Conservation (phyloP, 202 grass and related monocot genomes). For the Alloteropsis angusta region DNA sequence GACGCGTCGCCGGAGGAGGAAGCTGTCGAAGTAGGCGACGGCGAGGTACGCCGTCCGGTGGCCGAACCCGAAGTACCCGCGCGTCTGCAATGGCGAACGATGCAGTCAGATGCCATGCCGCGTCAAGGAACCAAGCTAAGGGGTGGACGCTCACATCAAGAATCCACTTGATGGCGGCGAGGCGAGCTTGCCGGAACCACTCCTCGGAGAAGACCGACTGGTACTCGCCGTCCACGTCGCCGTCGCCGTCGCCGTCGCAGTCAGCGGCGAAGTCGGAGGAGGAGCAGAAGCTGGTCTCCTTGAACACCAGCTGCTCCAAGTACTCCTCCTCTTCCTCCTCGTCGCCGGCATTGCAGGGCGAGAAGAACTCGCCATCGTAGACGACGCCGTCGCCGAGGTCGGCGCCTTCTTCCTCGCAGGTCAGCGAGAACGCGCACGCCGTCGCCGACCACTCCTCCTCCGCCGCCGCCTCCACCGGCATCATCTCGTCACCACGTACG, state of each 20-base stretch:
- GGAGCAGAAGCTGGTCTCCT: slow-evolving; percentile 54
- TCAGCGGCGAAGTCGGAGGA: slow-evolving; percentile 14
- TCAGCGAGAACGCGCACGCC: slow-evolving; percentile 48
- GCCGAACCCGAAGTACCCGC: slow-evolving; percentile 54
- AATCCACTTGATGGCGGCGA: slow-evolving; percentile 63
- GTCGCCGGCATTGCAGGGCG: slow-evolving; percentile 6
- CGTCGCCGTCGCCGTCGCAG: not conserved
- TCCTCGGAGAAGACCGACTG: slow-evolving; percentile 34
- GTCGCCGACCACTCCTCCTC: slow-evolving; percentile 37
- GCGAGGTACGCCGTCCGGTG: slow-evolving; percentile 82
- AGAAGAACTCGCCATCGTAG: slow-evolving; percentile 26
- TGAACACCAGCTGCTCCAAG: slow-evolving; percentile 61
- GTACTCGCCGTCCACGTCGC: slow-evolving; percentile 11
- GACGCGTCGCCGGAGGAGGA: slow-evolving; percentile 62
- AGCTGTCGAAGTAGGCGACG: slow-evolving; percentile 71
- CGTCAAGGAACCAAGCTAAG: slow-evolving; percentile 2
- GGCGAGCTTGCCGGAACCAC: slow-evolving; percentile 54
- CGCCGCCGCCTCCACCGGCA: slow-evolving; percentile 33
- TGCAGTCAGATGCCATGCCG: slow-evolving; percentile 9
- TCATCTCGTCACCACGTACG: not conserved
- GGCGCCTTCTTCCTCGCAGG: slow-evolving; percentile 63
- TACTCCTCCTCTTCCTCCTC: slow-evolving; percentile 56
- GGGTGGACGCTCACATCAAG: slow-evolving; percentile 44
- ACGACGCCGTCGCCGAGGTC: slow-evolving; percentile 46
- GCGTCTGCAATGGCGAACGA: slow-evolving; percentile 36